Percentiles rank a stretch among this genome's conserved stretches.
These are phyloP conservation scores for Graphiopsis chlorocephala DNA, from an alignment of 2,329 filamentous ascomycete species.

Conservation along the genomic window DNA sequence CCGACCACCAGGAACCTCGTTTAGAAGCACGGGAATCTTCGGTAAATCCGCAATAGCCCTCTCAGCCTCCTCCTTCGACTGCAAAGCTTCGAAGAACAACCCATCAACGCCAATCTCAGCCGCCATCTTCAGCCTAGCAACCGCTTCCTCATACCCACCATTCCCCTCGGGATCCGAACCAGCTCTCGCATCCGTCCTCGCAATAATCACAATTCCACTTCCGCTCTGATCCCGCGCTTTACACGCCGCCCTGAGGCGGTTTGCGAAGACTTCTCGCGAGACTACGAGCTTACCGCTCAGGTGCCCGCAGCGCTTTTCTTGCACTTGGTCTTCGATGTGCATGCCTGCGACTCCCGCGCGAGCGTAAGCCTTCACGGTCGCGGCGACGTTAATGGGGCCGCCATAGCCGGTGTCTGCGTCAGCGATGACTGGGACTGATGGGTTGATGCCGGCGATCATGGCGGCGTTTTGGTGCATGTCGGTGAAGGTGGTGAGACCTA, in stretches of 20 bases:
- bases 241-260: constrained; percentile 55
- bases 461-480: constrained; percentile 64
- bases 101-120: constrained; percentile 56
- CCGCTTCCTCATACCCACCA: constrained; percentile 55
- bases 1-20: constrained; percentile 55
- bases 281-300: constrained; percentile 60
- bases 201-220: constrained; percentile 61
- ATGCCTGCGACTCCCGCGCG: constrained; percentile 57
- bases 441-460: constrained; percentile 62
- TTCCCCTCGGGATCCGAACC: constrained; percentile 22
- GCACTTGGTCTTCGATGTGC: constrained; percentile 61
- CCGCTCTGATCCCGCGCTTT: constrained; percentile 46
- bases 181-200: constrained; percentile 60
- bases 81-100: constrained; percentile 58
- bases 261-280: constrained; percentile 44
- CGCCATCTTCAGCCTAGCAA: constrained; percentile 50
- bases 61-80: constrained; percentile 48
- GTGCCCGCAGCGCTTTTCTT: constrained; percentile 63
- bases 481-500: constrained; percentile 59
- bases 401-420: constrained; percentile 61
- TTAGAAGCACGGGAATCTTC: constrained; percentile 52
- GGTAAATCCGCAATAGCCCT: constrained; percentile 46
- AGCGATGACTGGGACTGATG: constrained; percentile 57
- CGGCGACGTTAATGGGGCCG: constrained; percentile 35
- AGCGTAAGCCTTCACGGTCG: constrained; percentile 28